Conservation (phyloP, 2,329 filamentous ascomycete species). For the Bipolaris oryzae region DNA sequence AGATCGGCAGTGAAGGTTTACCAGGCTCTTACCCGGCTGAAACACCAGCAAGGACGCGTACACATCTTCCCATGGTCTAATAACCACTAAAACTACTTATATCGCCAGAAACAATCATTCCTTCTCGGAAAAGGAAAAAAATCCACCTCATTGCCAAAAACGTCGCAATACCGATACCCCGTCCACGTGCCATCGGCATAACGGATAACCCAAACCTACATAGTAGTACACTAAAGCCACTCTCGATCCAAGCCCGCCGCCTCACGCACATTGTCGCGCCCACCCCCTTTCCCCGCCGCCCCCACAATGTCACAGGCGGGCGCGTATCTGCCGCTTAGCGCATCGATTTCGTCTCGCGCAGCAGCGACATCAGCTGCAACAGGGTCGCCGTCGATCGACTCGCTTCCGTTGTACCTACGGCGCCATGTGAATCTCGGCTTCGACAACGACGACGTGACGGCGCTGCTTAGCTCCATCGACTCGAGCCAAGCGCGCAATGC, state of each 20-base stretch:
- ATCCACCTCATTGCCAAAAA: no score
- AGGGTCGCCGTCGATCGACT: neutral
- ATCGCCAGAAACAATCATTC: no score
- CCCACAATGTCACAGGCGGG: slow-evolving; percentile 12
- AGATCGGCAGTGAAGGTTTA: no score
- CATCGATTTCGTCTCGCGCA: neutral
- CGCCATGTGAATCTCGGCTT: slow-evolving; percentile 35
- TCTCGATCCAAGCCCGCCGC: neutral
- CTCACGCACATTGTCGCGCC: neutral
- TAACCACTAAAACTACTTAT: no score
- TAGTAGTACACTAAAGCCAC: slow-evolving; percentile 8
- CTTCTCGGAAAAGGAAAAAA: no score
- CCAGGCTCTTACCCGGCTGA: no score
- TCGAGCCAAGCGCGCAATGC: slow-evolving; percentile 28
- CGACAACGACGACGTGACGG: slow-evolving; percentile 33
- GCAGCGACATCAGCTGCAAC: no score
- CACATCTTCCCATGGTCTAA: no score
- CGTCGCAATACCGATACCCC: neutral
- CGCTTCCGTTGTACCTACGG: slow-evolving; percentile 30
- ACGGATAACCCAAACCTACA: neutral
- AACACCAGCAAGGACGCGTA: no score
- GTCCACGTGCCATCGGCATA: slow-evolving; percentile 1
- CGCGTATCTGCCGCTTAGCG: neutral
- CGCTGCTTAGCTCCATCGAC: slow-evolving; percentile 38
- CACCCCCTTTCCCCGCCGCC: neutral